A percentile compares a stretch with the other conserved stretches of the same genome.
These are phyloP conservation scores for Leccinum brunneo-olivaceum DNA, from an alignment of 1,284 basidiomycete species.

Conservation along the genomic window DNA sequence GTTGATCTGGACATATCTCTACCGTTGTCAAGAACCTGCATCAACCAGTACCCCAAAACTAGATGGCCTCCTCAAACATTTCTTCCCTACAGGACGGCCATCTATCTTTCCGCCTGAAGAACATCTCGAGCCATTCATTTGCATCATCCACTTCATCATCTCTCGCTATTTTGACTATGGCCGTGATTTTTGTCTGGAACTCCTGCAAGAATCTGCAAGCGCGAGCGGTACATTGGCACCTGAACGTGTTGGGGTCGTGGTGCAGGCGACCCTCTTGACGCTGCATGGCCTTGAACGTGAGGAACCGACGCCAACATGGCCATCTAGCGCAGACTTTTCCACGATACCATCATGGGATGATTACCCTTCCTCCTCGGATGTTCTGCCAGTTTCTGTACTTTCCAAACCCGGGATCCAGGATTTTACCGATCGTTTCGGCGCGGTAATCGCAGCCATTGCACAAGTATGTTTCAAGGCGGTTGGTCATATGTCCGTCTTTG, in stretches of 20 bases:
- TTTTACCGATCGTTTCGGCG: slow-evolving; percentile 66
- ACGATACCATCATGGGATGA: slow-evolving; percentile 54
- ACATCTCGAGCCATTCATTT: slow-evolving; percentile 70
- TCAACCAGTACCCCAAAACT: slow-evolving; percentile 76
- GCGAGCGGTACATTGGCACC: slow-evolving; percentile 48
- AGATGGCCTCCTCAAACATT: slow-evolving; percentile 70
- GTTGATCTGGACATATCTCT: slow-evolving; percentile 90
- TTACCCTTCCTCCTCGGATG: slow-evolving; percentile 65
- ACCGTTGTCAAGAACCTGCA: slow-evolving; percentile 81
- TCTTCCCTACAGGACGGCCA: slow-evolving; percentile 72
- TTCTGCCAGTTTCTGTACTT: slow-evolving; percentile 46
- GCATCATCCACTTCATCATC: slow-evolving; percentile 78
- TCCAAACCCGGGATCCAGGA: slow-evolving; percentile 68
- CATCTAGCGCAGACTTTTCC: slow-evolving; percentile 67
- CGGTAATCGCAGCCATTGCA: slow-evolving; percentile 59
- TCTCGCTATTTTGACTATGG: slow-evolving; percentile 86
- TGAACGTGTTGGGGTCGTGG: slow-evolving; percentile 70
- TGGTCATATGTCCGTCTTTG: slow-evolving; percentile 76
- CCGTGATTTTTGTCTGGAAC: slow-evolving; percentile 72
- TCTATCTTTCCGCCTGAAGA: slow-evolving; percentile 68
- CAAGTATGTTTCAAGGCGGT: slow-evolving; percentile 61
- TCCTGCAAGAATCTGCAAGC: slow-evolving; percentile 62
- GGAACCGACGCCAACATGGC: slow-evolving; percentile 66
- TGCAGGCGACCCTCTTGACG: slow-evolving; percentile 75
- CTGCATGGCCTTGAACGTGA: slow-evolving; percentile 71